Conservation (phyloP, 139 green algal species). For the Chlamydomonas sp. region DNA sequence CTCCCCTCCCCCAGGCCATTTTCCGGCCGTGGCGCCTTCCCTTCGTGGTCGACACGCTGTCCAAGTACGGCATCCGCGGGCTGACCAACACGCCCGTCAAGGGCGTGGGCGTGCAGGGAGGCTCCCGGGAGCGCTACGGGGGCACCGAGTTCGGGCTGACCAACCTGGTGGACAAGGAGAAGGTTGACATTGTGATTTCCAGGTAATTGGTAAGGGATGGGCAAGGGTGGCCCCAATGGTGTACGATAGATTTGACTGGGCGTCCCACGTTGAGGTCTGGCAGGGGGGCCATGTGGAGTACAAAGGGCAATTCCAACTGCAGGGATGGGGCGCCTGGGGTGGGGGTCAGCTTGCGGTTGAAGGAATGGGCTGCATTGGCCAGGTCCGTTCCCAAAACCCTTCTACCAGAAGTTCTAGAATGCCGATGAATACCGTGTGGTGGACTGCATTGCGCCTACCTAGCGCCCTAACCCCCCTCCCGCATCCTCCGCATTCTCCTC, state of each 20-base stretch:
- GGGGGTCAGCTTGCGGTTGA: no score
- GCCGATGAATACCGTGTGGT: no score
- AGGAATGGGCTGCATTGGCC: no score
- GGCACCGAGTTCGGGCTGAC: slow-evolving; percentile 78
- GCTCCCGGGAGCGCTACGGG: slow-evolving; percentile 77
- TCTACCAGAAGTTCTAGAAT: no score
- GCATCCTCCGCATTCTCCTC: no score
- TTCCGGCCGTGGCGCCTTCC: slow-evolving; percentile 82
- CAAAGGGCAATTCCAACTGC: no score
- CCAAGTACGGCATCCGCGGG: slow-evolving; percentile 75
- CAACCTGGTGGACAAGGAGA: slow-evolving; percentile 83
- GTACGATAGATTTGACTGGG: neutral
- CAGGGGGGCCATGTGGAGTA: no score
- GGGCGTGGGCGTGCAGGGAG: slow-evolving; percentile 80
- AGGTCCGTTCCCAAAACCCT: no score
- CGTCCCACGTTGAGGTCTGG: no score
- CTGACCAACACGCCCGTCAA: slow-evolving; percentile 79
- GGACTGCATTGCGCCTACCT: no score
- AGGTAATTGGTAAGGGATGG: slow-evolving; percentile 27
- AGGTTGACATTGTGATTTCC: slow-evolving; percentile 78
- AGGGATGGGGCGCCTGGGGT: no score
- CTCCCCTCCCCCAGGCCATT: slow-evolving; percentile 61
- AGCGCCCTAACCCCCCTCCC: no score
- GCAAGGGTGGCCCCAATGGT: neutral
- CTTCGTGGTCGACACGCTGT: slow-evolving; percentile 74